Evolutionary conservation across 306 rosid species (phyloP).

Genomic region (Glycine tomentella): DNA sequence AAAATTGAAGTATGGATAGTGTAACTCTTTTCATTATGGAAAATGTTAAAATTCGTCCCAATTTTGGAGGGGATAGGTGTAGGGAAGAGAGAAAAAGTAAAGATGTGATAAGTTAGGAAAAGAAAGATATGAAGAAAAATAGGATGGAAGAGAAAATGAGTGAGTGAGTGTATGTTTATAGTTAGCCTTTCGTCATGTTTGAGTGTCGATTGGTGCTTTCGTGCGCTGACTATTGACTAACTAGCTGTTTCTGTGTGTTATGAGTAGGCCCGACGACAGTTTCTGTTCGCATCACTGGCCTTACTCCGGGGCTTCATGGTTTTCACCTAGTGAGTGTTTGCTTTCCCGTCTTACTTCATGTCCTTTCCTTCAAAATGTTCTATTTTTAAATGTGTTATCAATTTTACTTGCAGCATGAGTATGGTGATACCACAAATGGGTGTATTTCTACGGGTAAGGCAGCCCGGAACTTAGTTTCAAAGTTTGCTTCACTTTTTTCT

Average conservation of each 20-base stretch:
- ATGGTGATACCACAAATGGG: slow-evolving; percentile 97
- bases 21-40: not conserved
- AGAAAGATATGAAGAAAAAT: not conserved
- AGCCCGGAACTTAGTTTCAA: slow-evolving; percentile 22
- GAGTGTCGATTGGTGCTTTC: not conserved
- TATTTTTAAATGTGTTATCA: not conserved
- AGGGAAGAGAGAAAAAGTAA: no score
- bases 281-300: slow-evolving; percentile 84
- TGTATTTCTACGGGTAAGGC: slow-evolving; percentile 87
- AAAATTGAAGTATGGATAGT: not conserved
- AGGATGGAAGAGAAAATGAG: not conserved
- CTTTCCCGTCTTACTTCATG: slow-evolving; percentile 29
- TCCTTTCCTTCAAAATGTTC: slow-evolving; percentile 2
- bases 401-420: slow-evolving; percentile 76
- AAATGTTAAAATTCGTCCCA: not conserved
- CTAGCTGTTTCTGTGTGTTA: slow-evolving; percentile 37
- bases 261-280: slow-evolving; percentile 85
- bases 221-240: slow-evolving; percentile 12
- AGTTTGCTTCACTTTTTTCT: not conserved
- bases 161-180: not conserved
- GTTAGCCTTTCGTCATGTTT: not conserved
- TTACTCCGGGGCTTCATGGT: slow-evolving; percentile 87
- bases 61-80: not conserved
- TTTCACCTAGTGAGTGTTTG: slow-evolving; percentile 78
- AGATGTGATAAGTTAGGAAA: not conserved